Base-by-base conservation (phyloP, 768 basidiomycete genomes). In the Boletus pseudopeckii region DNA sequence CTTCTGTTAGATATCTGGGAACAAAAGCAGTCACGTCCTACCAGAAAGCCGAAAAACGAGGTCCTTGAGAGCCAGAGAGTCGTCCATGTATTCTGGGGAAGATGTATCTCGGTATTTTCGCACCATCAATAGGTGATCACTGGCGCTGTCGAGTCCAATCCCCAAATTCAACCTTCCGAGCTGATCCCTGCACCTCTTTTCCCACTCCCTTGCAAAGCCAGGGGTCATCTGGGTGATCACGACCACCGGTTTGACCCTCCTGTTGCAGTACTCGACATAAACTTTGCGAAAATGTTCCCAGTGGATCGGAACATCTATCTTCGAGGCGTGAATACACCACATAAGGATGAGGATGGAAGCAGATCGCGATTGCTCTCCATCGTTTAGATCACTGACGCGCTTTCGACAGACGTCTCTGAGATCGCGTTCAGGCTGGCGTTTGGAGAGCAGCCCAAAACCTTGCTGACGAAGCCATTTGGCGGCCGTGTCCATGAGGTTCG, bases 321-420 rank as follows among this genome's bases (percentile, higher is more conserved):
- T 68, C 6, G 61, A 65, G 38, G 65, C 65, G n/a, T 60, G 60
- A 18, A 66, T 68, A n/a, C 65, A 66, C 65, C 65, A 68, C 50
- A 68, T 54, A 7, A 68, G 58, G 50, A 65, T 26, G 46, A 64
- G 39, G 48, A 20, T 43, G 41, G 61, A 24, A 42, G 50, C 17
- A 14, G 59, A 32, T 41, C 7, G 43, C 11, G 52, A 28, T 33
- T 48, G 34, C 18, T 59, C 56, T 46, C 53, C 51, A 15, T 55
- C 59, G 5, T 43, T 20, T 10, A 51, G 45, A 51, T 52, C 52
- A 24, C 24, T 39, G 43, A 67, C 52, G 33, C 62, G 62, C 41
- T 41, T 32, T 33, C 58, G 63, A 43, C 63, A 64, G 20, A 64
- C 26, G 39, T 36, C n/a, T 24, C 44, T 55, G 48, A 65, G 64